Base-by-base conservation (phyloP, 2,329 filamentous ascomycete genomes). In the Curvularia verruculosa region DNA sequence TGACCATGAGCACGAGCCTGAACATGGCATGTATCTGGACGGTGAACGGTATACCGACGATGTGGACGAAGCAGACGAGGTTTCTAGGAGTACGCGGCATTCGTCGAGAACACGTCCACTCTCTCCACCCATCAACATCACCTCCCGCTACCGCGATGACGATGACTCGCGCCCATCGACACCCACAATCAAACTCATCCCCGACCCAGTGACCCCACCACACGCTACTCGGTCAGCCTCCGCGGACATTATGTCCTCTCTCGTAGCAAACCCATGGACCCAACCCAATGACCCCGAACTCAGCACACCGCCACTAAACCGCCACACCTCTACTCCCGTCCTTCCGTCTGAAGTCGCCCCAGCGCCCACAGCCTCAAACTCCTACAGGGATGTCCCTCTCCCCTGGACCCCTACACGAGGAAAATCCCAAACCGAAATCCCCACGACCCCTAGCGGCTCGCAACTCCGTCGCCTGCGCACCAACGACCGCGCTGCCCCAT, bases 11-110 rank as follows among this genome's bases (percentile, higher is more conserved):
- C 31, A n/a, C 18, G 77, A 80, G 41, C 69, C 76, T 3, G 76
- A 77, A 59, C 78, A 81, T 37, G 73, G 71, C 1, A 79, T 81
- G 52, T 70, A 76, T 48, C 70, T 82, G 5, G 60, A 76, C n/a
- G 70, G 76, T 51, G 78, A 80, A 52, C 62, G 61, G 7, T 76
- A 74, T 48, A 67, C 61, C n/a, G 72, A 77, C 51, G 63, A 69
- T 2, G 51, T 68, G 6, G 65, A 68, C 29, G 61, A 52, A 1
- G 21, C 50, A 4, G 55, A 54, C 41, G 51, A 63, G 13, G 49
- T 31, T 12, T 48, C 45, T 1, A 31, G 28, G 24, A 65, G 59
- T 18, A 66, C 59, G 9, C 59, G 64, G 7, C 67, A 63, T 10
- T 66, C 23, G 56, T 66, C 31, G 46, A 64, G 31, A 64, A 10